phyloP scores from a whole-genome alignment of 2,329 filamentous ascomycete genomes.

The Plenodomus lindquistii region DNA sequence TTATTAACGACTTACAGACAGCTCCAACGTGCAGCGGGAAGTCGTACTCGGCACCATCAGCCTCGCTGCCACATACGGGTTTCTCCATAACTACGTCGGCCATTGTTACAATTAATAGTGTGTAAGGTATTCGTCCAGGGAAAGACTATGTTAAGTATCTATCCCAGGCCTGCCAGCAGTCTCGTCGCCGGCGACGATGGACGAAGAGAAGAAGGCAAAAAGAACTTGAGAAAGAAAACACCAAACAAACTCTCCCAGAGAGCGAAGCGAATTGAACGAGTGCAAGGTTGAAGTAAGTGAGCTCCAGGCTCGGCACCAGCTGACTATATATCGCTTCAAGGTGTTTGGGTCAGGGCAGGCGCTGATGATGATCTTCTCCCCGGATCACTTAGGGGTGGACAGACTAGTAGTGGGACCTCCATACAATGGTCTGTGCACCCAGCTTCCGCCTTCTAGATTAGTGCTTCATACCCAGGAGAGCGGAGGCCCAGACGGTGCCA shows the following conservation, averaged over 20 bases:
- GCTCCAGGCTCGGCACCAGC: conserved; percentile 32
- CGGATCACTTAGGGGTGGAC: conserved; percentile 28
- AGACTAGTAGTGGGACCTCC: conserved; percentile 26
- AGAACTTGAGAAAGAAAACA: conserved; percentile 22
- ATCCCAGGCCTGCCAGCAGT: conserved; percentile 33
- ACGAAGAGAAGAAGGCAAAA: conserved; percentile 22
- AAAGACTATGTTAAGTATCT: conserved; percentile 16
- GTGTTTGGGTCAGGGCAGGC: conserved; percentile 18
- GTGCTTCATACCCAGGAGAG: conserved; percentile 31
- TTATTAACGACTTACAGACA: conserved; percentile 37
- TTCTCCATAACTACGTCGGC: conserved; percentile 29
- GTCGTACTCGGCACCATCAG: conserved; percentile 36
- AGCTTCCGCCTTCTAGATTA: conserved; percentile 24
- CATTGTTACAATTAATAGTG: conserved; percentile 23
- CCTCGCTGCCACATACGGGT: conserved; percentile 39
- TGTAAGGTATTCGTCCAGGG: conserved; percentile 10
- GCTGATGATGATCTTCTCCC: conserved; percentile 36
- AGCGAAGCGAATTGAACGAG: conserved; percentile 27
- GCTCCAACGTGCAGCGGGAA: conserved; percentile 45
- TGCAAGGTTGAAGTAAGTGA: conserved; percentile 23
- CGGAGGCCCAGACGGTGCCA: conserved; percentile 41
- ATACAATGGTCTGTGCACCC: conserved; percentile 37
- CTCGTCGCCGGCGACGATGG: conserved; percentile 41
- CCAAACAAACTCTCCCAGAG: conserved; percentile 39
- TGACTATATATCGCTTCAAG: conserved; percentile 37